Base-by-base conservation (phyloP, 768 basidiomycete species). In the Pleurotus tuber-regium region DNA sequence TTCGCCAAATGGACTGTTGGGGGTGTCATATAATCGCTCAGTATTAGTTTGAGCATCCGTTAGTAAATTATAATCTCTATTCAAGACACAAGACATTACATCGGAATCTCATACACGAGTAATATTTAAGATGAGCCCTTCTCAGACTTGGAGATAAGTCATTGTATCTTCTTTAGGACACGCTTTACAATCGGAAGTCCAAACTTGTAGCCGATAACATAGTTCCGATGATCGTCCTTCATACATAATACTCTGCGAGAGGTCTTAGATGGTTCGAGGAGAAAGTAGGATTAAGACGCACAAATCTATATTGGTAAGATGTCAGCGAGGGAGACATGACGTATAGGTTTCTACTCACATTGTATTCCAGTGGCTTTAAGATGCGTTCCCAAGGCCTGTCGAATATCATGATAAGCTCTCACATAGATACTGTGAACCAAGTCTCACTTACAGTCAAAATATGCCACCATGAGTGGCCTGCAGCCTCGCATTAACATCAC, bases 391-490 rank as follows among this genome's bases (percentile, higher is more conserved):
- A 70, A 66, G 12, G 77, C 80, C 77, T 78, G 33, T 16, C 31
- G 26, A n/a, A n/a, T n/a, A n/a, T n/a, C 50, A 51, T 18, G n/a
- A 2, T 25, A 36, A 19, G 38, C 35, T 14, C 16, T 14, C 21
- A 16, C 14, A 12, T n/a, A 19, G 23, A 43, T 43, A 14, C 11
- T 39, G 5, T 6, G 26, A 21, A 21, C 24, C 26, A 6, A 24
- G 21, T 19, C 21, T 47, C 21, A 56, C 78, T 57, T 54, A 82
- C 84, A 11, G 84, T 86, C 12, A 87, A 66, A 25, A 86, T 58
- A 66, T 87, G 86, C 85, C 85, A 88, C 85, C 85, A 87, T 9
- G 85, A 79, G 58, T 88, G 86, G 9, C 84, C 82, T 82, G 50
- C 7, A 29, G 43, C 29, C n/a, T 43, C 19, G 7, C 41, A 18